These are phyloP conservation scores for Eucalyptus dawsonii DNA, from an alignment of 345 rosid species.

Conservation along the genomic window DNA sequence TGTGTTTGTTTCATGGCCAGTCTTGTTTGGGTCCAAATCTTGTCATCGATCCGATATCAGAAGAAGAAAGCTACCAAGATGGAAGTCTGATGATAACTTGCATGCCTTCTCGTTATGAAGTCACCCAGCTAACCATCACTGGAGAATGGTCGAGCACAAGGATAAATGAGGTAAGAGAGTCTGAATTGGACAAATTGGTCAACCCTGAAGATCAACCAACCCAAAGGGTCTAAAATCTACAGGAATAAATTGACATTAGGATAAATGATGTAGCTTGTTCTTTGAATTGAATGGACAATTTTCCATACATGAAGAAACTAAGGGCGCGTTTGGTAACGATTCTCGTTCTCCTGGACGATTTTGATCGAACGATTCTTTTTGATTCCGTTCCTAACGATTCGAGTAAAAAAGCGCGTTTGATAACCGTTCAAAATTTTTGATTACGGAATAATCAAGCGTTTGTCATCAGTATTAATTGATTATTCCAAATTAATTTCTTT, in stretches of 20 bases:
- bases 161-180: slow-evolving; percentile 53
- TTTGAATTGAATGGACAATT: not conserved
- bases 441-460: too few relatives aligned
- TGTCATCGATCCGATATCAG: slow-evolving; percentile 66
- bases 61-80: slow-evolving; percentile 88
- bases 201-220: not conserved
- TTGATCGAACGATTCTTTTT: too few relatives aligned
- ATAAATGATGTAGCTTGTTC: not conserved
- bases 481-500: too few relatives aligned
- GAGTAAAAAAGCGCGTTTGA: too few relatives aligned
- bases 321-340: too few relatives aligned
- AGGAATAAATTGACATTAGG: not conserved
- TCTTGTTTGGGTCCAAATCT: slow-evolving; percentile 69
- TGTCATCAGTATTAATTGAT: too few relatives aligned
- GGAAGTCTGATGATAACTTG: slow-evolving; percentile 71
- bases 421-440: too few relatives aligned
- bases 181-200: not conserved
- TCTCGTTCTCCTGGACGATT: too few relatives aligned
- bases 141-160: slow-evolving; percentile 86
- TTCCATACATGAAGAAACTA: not conserved
- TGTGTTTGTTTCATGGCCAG: slow-evolving; percentile 15
- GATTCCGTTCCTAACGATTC: too few relatives aligned
- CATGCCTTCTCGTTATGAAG: slow-evolving; percentile 88
- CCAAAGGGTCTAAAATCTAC: not conserved
- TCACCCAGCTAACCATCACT: slow-evolving; percentile 69